These are phyloP conservation scores for Xylaria polymorpha DNA, from an alignment of 2,329 filamentous ascomycete genomes.

Conservation along the genomic window DNA sequence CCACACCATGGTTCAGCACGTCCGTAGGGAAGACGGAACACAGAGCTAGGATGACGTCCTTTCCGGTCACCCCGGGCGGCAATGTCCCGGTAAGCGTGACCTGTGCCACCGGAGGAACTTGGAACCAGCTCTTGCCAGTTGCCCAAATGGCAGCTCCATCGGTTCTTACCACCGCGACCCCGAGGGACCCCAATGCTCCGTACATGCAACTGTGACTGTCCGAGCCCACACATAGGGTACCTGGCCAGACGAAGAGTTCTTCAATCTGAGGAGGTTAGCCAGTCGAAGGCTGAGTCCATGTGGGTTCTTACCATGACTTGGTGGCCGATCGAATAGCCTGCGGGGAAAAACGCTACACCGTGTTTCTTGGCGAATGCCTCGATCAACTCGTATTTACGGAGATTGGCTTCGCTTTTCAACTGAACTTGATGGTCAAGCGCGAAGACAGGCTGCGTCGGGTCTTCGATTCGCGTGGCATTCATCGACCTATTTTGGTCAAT, in stretches of 20 bases:
- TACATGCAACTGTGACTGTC: constrained; percentile 87
- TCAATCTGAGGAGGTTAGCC: too few species aligned
- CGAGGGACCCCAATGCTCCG: constrained; percentile 74
- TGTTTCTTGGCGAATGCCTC: too few species aligned
- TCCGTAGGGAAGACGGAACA: constrained; percentile 63
- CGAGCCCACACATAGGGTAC: constrained; percentile 83
- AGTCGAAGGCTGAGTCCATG: too few species aligned
- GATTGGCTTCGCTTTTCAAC: too few species aligned
- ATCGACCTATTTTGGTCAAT: too few species aligned
- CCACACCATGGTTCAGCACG: constrained; percentile 90
- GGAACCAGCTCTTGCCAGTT: constrained; percentile 78
- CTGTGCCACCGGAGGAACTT: constrained; percentile 85
- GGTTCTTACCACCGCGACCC: constrained; percentile 57
- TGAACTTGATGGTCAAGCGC: too few species aligned
- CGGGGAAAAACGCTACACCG: constrained; percentile 79
- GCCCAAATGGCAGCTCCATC: constrained; percentile 7
- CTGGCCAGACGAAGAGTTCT: constrained; percentile 81
- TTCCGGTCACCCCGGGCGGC: constrained; percentile 85
- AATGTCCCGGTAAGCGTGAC: constrained; percentile 81
- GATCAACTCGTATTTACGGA: constrained; percentile 54
- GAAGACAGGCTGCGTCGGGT: too few species aligned
- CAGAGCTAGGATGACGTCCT: constrained; percentile 92
- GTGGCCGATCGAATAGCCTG: constrained; percentile 86
- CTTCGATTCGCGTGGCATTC: too few species aligned
- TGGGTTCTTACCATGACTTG: too few species aligned